Conservation (phyloP, 2,329 filamentous ascomycete species). For the Tolypocladium tropicale region DNA sequence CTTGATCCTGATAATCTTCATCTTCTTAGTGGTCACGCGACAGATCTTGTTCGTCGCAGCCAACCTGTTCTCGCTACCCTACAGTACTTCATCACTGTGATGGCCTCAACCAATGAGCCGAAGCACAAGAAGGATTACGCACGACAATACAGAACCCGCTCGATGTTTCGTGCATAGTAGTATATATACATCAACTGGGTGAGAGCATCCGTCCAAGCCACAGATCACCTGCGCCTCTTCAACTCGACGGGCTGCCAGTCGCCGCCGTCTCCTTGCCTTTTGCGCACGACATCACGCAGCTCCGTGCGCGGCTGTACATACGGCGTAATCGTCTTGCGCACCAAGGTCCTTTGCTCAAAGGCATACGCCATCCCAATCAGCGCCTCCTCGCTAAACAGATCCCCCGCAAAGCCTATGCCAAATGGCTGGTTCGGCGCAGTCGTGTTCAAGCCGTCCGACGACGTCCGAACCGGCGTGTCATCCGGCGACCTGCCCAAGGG, state of each 20-base stretch:
- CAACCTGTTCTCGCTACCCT: neutral
- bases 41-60: no score
- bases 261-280: neutral
- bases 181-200: no score
- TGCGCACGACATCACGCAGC: neutral
- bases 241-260: neutral
- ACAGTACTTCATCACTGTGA: no score
- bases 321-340: neutral
- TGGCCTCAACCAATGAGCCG: no score
- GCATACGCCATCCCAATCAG: neutral
- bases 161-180: no score
- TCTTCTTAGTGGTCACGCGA: no score
- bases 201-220: no score
- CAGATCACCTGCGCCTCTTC: neutral
- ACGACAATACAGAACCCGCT: no score
- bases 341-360: neutral
- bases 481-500: neutral
- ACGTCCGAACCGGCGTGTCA: neutral
- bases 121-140: no score
- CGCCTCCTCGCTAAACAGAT: neutral
- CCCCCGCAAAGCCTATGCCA: neutral
- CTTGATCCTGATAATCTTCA: no score
- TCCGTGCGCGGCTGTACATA: neutral
- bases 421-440: neutral
- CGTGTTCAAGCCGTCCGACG: neutral